Percentiles rank a stretch among this genome's conserved stretches.
Conservation (phyloP, 805 yeast species). For the Hanseniaspora hatyaiensis region DNA sequence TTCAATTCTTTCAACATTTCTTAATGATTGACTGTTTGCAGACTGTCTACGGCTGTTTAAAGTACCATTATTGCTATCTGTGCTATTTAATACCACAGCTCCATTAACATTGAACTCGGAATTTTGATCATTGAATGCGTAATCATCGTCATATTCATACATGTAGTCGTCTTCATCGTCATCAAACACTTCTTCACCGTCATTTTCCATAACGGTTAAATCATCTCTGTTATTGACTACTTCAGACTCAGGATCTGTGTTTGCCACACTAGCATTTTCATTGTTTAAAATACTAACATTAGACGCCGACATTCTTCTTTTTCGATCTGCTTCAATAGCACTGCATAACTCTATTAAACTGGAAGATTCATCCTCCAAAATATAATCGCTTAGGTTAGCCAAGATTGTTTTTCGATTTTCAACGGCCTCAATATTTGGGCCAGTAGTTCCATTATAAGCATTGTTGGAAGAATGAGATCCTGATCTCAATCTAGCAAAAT, state of each 20-base stretch:
- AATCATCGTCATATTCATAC: not conserved
- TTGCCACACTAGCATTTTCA: not conserved
- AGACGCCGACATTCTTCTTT: constrained; percentile 14
- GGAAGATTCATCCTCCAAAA: constrained; percentile 6
- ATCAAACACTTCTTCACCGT: constrained; percentile 16
- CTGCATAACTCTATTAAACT: constrained; percentile 11
- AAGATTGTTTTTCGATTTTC: constrained; percentile 10
- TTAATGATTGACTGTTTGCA: not conserved
- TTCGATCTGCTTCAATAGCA: constrained; percentile 14
- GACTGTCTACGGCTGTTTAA: not conserved
- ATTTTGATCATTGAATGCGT: not conserved
- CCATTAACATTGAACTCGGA: not conserved
- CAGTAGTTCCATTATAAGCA: not conserved
- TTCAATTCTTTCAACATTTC: not conserved
- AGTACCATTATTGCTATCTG: too few relatives aligned
- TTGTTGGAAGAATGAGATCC: constrained; percentile 3
- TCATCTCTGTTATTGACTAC: constrained; percentile 17
- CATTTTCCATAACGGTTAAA: too few relatives aligned
- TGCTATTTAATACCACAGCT: too few relatives aligned
- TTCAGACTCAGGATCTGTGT: constrained; percentile 7
- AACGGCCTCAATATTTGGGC: not conserved
- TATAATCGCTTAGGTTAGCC: constrained; percentile 1
- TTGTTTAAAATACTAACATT: not conserved
- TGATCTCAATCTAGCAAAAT: constrained; percentile 12
- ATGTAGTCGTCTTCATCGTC: constrained; percentile 15